Base-by-base conservation (phyloP, 805 yeast species). In the Maudiozyma saulgeensis region DNA sequence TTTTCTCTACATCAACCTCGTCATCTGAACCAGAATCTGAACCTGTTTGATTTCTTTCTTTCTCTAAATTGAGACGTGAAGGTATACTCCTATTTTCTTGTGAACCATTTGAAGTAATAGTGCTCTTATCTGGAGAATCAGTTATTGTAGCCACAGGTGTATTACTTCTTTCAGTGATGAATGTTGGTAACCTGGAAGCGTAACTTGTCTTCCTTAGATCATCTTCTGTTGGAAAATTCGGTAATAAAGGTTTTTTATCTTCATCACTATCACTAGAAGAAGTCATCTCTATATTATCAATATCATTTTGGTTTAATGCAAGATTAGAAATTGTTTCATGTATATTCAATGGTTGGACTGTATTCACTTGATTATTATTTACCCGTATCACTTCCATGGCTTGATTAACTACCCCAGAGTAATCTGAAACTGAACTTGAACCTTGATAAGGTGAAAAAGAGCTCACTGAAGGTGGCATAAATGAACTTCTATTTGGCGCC, bases 331-430 rank as follows among this genome's bases (percentile, higher is more conserved):
- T 28, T n/a, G 44, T 42, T 16, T 26, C 37, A 26, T 42, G 18
- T 28, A 28, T 7, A 8, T 41, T 41, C 32, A 41, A 11, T n/a
- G 43, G 32, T 15, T 42, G 37, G 16, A 12, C 37, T 4, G 18
- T 16, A 7, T 26, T 42, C 8, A 26, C 11, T 41, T 41, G 32
- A 9, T 23, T 13, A 16, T 42, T 26, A 18, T 19, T 31, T 9
- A 42, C 44, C 8, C 37, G 34, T n/a, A 42, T 19, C 7, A 19
- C 37, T 18, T 59, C 64, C 12, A 62, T 60, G 12, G 63, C 68
- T 42, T 64, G 66, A 32, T 61, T 63, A 4, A 62, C 53, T 7
- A 62, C 60, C 9, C 68, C 68, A 6, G 67, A 61, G 47, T 64
- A 63, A 32, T 50, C 53, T 8, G 68, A 64, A 18, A 59, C 52